phyloP scores from a whole-genome alignment of 2,329 filamentous ascomycete genomes.

The Arthrobotrys conoides region DNA sequence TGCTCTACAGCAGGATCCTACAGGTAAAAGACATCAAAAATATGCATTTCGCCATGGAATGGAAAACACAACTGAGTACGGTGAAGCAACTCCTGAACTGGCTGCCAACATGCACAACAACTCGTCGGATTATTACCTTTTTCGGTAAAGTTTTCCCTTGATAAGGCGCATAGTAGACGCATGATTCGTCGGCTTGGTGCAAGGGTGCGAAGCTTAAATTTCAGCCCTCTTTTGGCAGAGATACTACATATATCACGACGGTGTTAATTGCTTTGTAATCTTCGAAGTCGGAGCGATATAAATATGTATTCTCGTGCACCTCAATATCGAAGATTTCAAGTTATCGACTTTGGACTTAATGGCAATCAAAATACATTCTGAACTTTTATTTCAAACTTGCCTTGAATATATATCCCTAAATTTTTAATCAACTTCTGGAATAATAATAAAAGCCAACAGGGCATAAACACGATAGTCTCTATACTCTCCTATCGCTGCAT shows the following conservation, averaged over 20 bases:
- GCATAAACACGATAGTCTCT: no score
- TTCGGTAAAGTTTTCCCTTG: conserved; percentile 31
- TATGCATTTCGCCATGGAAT: neutral
- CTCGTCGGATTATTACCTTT: conserved; percentile 46
- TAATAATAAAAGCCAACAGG: no score
- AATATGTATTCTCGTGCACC: neutral
- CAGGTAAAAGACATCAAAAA: neutral
- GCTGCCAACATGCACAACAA: neutral
- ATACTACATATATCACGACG: neutral
- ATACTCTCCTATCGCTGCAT: no score
- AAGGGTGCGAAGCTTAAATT: conserved; percentile 20
- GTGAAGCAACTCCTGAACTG: neutral
- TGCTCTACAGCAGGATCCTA: no score
- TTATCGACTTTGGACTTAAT: no score
- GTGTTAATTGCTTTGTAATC: conserved; percentile 8
- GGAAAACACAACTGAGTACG: conserved; percentile 14
- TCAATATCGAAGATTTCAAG: neutral
- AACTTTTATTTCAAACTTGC: no score
- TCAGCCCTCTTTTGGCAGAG: neutral
- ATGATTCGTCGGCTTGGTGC: conserved; percentile 4
- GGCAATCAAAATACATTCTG: no score
- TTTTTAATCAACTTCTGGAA: neutral
- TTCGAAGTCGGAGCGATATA: neutral
- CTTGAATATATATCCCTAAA: no score
- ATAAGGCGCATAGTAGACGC: conserved; percentile 7